These are phyloP conservation scores for Schwanniomyces etchellsii DNA, from an alignment of 1,139 yeast genomes.

Conservation along the genomic window DNA sequence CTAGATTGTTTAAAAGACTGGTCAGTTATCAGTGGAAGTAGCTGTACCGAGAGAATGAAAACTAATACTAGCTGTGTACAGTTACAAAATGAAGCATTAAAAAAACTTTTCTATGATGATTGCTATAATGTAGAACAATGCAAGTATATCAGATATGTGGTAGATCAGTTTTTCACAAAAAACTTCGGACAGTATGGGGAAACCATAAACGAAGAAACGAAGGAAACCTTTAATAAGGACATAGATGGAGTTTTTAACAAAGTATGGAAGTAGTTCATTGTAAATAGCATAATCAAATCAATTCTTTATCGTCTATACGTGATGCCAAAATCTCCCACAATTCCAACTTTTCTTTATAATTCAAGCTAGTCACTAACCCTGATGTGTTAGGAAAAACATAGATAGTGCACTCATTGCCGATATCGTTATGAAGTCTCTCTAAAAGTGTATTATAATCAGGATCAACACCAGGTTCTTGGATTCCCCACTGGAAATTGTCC, in stretches of 20 bases:
- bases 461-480: conserved; percentile 20
- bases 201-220: conserved; percentile 20
- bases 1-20: conserved; percentile 33
- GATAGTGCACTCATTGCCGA: conserved; percentile 16
- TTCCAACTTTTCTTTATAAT: conserved; percentile 37
- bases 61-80: conserved; percentile 26
- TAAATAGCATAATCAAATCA: conserved; percentile 3
- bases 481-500: conserved; percentile 47
- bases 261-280: conserved; percentile 26
- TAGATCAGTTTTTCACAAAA: conserved; percentile 32
- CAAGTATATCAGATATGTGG: conserved; percentile 29
- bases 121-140: conserved; percentile 37
- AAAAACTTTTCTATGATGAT: conserved; percentile 31
- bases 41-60: conserved; percentile 26
- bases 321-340: conserved; percentile 37
- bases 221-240: conserved; percentile 22
- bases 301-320: conserved; percentile 1
- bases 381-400: conserved; percentile 73
- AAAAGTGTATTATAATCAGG: conserved; percentile 14
- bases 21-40: conserved; percentile 21
- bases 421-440: conserved; percentile 10
- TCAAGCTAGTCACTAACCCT: conserved; percentile 59
- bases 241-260: conserved; percentile 28
- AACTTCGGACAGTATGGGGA: conserved; percentile 40
- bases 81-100: conserved; percentile 30